Conservation (phyloP, 129 eudicot genomes). For the Flaveria robusta region DNA sequence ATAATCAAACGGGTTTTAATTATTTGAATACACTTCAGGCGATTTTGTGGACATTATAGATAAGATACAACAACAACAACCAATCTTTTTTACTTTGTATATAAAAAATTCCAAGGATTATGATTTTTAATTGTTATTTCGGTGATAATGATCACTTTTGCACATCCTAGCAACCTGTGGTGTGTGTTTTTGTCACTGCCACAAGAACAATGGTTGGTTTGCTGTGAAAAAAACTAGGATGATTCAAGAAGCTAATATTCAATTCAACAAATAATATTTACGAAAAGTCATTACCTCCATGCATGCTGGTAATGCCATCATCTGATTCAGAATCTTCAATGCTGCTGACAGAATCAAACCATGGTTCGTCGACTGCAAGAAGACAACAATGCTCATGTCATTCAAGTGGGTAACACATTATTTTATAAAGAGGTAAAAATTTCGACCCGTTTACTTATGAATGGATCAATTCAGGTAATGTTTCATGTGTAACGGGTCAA, state of each 20-base stretch:
- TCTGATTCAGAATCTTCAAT: constrained; percentile 66
- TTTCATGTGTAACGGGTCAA: constrained; percentile 6
- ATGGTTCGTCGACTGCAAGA: constrained; percentile 78
- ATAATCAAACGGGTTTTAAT: not conserved
- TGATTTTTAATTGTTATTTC: too few relatives aligned
- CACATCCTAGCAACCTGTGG: constrained; percentile 60
- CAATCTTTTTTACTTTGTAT: not conserved
- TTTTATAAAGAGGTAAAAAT: not conserved
- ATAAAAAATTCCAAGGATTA: too few relatives aligned
- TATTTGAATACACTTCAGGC: not conserved
- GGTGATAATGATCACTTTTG: not conserved
- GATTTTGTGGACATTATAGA: not conserved
- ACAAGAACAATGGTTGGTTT: not conserved
- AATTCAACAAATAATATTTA: too few relatives aligned
- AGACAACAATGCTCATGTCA: not conserved
- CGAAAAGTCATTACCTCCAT: constrained; percentile 59
- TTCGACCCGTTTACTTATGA: not conserved
- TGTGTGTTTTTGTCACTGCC: too few relatives aligned
- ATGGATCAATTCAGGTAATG: not conserved
- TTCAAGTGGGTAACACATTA: not conserved
- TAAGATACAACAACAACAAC: not conserved
- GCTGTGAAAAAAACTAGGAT: constrained; percentile 10
- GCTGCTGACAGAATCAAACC: constrained; percentile 81
- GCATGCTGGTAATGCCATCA: constrained; percentile 75
- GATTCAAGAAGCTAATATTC: not conserved